Percentiles rank a stretch among this genome's conserved stretches.
Conservation (phyloP, 2,329 filamentous ascomycete genomes). For the Furcasterigmium furcatum region DNA sequence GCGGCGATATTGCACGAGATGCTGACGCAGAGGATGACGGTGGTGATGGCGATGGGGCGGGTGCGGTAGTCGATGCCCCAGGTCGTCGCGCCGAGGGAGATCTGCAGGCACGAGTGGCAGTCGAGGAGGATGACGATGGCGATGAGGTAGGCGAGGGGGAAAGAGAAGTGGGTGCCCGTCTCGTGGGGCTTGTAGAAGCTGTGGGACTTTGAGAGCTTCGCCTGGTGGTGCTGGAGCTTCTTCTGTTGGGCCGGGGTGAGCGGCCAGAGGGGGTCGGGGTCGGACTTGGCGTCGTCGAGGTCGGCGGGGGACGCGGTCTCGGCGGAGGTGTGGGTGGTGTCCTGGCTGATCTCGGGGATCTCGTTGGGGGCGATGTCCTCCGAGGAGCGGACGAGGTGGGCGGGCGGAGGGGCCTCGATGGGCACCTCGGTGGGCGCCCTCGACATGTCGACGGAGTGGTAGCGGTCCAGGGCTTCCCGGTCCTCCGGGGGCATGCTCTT, state of each 20-base stretch:
- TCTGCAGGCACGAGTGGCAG: slow-evolving; percentile 75
- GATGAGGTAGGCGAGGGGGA: slow-evolving; percentile 70
- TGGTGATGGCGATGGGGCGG: slow-evolving; percentile 71
- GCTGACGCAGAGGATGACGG: slow-evolving; percentile 75
- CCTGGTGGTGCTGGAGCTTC: slow-evolving; percentile 71
- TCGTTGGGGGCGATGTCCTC: neutral
- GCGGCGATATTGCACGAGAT: slow-evolving; percentile 76
- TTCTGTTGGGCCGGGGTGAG: slow-evolving; percentile 64
- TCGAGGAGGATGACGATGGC: slow-evolving; percentile 78
- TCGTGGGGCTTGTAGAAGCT: slow-evolving; percentile 90
- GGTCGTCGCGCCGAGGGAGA: slow-evolving; percentile 73
- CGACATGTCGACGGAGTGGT: neutral
- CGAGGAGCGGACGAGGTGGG: neutral
- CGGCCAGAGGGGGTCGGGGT: slow-evolving; percentile 48
- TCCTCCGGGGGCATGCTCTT: slow-evolving; percentile 47
- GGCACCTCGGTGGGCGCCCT: neutral
- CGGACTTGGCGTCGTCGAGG: slow-evolving; percentile 33
- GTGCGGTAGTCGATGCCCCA: slow-evolving; percentile 73
- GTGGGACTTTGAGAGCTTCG: slow-evolving; percentile 77
- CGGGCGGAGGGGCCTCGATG: neutral
- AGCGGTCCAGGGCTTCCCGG: slow-evolving; percentile 58
- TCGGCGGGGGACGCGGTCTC: slow-evolving; percentile 22
- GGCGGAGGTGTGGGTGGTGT: slow-evolving; percentile 28
- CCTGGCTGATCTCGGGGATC: slow-evolving; percentile 36
- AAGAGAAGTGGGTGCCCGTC: slow-evolving; percentile 76